These are phyloP conservation scores for Ganoderma resinaceum DNA, from an alignment of 1,284 basidiomycete species.

Conservation along the genomic window DNA sequence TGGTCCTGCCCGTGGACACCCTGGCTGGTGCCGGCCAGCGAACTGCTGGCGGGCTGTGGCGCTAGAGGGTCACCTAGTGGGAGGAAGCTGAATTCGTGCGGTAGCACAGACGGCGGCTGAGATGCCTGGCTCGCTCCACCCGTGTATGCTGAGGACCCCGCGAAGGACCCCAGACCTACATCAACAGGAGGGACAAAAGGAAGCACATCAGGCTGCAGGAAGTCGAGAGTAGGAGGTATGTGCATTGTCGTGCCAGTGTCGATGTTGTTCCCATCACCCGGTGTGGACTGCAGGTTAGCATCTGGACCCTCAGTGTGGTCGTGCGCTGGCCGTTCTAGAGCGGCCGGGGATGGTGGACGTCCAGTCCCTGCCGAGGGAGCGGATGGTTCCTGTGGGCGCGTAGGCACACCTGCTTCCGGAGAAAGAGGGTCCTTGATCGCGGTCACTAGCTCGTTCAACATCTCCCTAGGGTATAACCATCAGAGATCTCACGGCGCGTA, in stretches of 20 bases:
- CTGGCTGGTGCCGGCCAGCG: no score
- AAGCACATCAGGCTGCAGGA: background rate
- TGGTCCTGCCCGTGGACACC: background rate
- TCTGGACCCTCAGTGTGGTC: background rate
- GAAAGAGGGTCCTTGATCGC: background rate
- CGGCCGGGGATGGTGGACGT: background rate
- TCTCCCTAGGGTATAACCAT: background rate
- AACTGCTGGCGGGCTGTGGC: background rate
- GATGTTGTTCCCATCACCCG: background rate
- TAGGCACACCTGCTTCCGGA: background rate
- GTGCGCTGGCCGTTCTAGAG: background rate
- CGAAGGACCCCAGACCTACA: background rate
- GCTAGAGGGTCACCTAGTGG: background rate
- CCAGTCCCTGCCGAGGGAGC: background rate
- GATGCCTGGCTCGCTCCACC: background rate
- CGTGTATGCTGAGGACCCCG: background rate
- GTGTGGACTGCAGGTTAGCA: background rate
- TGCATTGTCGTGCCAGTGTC: background rate
- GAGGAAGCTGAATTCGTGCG: background rate
- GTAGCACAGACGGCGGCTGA: background rate
- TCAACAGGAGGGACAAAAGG: background rate
- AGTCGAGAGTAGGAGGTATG: background rate
- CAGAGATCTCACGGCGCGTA: background rate
- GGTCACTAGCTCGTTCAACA: background rate
- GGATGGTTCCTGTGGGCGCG: background rate